Percentiles rank a stretch among this genome's conserved stretches.
These are phyloP conservation scores for Exidia glandulosa DNA, from an alignment of 768 basidiomycete genomes.

Conservation along the genomic window DNA sequence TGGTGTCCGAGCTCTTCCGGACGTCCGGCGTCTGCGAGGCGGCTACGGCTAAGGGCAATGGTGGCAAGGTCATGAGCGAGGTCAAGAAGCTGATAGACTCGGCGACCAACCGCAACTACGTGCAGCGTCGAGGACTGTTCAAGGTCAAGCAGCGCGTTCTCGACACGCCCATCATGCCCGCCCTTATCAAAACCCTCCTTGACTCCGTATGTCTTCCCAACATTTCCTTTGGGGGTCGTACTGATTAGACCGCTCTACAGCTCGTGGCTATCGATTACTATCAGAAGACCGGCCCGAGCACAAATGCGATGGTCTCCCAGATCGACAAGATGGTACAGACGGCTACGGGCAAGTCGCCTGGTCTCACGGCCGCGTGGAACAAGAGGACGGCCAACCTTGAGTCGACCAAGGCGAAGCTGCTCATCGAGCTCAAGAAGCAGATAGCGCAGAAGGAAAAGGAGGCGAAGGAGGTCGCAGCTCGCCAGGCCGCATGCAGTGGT, in stretches of 20 bases:
- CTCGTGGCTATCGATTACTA: not conserved
- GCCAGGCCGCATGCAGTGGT: not conserved
- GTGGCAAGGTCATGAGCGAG: not conserved
- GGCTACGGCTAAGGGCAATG: not conserved
- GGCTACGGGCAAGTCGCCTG: not conserved
- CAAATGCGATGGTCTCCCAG: not conserved
- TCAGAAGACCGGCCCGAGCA: not conserved
- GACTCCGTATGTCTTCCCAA: not conserved
- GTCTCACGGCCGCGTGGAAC: not conserved
- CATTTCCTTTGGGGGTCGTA: not conserved
- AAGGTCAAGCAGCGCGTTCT: not conserved
- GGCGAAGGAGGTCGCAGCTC: not conserved
- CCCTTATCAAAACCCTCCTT: not conserved
- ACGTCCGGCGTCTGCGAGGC: conserved; percentile 1
- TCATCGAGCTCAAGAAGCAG: not conserved
- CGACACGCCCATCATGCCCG: not conserved
- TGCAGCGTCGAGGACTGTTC: not conserved
- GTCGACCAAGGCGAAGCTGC: not conserved
- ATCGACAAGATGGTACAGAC: not conserved
- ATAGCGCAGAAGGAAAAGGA: not conserved
- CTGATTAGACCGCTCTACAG: not conserved
- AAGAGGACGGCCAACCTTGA: not conserved
- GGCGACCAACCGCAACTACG: not conserved
- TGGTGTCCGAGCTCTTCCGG: not conserved
- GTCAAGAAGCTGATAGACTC: not conserved